Conservation (phyloP, 345 rosid genomes). For the Excoecaria cochinchinensis region DNA sequence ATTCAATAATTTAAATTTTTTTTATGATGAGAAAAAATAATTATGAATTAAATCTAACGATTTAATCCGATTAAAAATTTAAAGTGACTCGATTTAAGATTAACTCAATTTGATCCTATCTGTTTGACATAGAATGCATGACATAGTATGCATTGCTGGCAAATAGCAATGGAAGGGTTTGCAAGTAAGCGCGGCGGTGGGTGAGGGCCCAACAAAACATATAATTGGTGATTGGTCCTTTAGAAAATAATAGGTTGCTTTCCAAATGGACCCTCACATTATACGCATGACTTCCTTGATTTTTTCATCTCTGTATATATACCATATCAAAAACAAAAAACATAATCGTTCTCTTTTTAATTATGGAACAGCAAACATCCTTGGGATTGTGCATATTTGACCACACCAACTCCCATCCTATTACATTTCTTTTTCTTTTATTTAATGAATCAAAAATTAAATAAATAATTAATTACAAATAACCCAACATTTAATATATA, state of each 20-base stretch:
- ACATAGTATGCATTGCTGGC: no score
- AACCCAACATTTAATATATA: no score
- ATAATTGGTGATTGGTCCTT: no score
- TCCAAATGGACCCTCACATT: constrained; percentile 3
- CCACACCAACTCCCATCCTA: neutral
- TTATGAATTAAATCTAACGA: no score
- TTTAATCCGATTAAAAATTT: no score
- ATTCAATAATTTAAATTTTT: no score
- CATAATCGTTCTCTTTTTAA: neutral
- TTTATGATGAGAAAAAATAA: no score
- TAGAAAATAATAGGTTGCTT: neutral
- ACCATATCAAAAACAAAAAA: no score
- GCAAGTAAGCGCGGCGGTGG: constrained; percentile 16
- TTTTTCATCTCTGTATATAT: neutral
- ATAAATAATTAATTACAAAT: no score
- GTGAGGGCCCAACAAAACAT: neutral
- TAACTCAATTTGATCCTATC: no score
- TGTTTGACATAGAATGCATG: no score
- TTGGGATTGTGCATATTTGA: neutral
- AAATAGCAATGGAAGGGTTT: neutral
- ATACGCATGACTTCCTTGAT: neutral
- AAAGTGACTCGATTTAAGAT: no score
- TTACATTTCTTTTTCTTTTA: neutral
- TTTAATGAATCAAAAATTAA: neutral
- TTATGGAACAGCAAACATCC: neutral